A percentile compares a stretch with the other conserved stretches of the same genome.
These are phyloP conservation scores for Furcasterigmium sp. DNA, from an alignment of 2,329 filamentous ascomycete species.

Conservation along the genomic window DNA sequence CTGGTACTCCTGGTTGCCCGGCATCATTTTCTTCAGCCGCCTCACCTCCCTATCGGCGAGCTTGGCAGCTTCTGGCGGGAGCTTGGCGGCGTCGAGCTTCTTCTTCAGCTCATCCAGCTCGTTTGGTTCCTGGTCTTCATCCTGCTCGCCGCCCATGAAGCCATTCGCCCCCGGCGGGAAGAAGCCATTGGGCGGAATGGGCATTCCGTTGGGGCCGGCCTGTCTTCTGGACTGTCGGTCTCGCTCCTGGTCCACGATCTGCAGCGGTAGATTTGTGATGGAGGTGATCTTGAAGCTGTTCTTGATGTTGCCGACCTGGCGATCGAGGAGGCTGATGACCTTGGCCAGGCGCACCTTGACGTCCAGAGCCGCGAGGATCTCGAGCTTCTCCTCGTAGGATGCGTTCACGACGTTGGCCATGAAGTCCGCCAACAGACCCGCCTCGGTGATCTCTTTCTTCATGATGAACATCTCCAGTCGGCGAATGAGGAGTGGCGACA, in stretches of 20 bases:
- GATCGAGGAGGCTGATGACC: constrained; percentile 77
- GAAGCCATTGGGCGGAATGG: constrained; percentile 11
- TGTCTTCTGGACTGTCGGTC: constrained; percentile 17
- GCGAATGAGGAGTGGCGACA: constrained; percentile 81
- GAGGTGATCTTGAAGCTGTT: constrained; percentile 82
- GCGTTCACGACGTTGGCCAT: constrained; percentile 92
- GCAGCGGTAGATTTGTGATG: constrained; percentile 61
- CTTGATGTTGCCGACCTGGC: constrained; percentile 79
- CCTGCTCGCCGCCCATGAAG: constrained; percentile 37
- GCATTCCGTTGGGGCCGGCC: constrained; percentile 9
- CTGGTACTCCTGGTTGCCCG: constrained; percentile 91
- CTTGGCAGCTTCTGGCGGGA: constrained; percentile 81
- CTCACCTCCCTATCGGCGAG: constrained; percentile 87
- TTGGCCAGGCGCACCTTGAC: constrained; percentile 72
- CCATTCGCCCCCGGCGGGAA: constrained; percentile 14
- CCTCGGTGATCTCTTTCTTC: constrained; percentile 75
- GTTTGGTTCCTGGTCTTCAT: constrained; percentile 76
- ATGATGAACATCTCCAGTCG: constrained; percentile 84
- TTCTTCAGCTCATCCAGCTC: constrained; percentile 91
- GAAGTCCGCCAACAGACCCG: constrained; percentile 85
- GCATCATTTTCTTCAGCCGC: constrained; percentile 89
- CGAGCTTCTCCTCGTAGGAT: constrained; percentile 84
- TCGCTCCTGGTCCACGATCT: constrained; percentile 51
- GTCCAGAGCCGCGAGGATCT: constrained; percentile 75
- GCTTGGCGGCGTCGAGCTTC: constrained; percentile 73